Percentiles rank a stretch among this genome's conserved stretches.
Conservation (phyloP, 148 eudicot species). For the Persicaria tinctoria region DNA sequence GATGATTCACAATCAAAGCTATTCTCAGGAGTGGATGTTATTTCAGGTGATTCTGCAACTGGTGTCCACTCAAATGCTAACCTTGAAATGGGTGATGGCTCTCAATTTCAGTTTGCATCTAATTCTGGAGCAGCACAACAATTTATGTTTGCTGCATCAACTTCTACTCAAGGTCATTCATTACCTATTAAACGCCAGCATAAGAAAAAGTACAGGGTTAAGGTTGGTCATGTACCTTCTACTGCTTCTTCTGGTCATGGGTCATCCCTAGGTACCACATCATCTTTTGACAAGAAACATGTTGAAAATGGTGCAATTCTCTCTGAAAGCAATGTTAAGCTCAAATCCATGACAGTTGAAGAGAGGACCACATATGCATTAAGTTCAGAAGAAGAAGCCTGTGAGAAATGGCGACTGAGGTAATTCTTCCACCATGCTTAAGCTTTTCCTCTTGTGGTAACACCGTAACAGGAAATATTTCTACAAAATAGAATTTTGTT, state of each 20-base stretch:
- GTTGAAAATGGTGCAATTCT: conserved; percentile 17
- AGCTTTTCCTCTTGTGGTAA: neutral
- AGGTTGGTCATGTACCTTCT: conserved; percentile 32
- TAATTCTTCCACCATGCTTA: conserved; percentile 17
- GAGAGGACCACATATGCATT: conserved; percentile 18
- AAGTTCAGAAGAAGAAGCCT: conserved; percentile 39
- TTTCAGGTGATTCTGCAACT: conserved; percentile 18
- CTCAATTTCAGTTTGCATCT: conserved; percentile 20
- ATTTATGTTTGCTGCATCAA: conserved; percentile 33
- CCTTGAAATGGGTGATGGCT: conserved; percentile 17
- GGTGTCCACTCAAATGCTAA: conserved; percentile 16
- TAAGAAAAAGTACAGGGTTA: conserved; percentile 56
- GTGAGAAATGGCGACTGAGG: conserved; percentile 88
- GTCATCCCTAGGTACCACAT: conserved; percentile 23
- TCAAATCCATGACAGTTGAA: conserved; percentile 25
- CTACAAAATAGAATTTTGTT: neutral
- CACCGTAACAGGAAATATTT: neutral
- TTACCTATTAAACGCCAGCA: conserved; percentile 35
- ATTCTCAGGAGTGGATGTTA: conserved; percentile 9
- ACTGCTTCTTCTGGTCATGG: conserved; percentile 17
- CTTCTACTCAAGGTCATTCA: conserved; percentile 30
- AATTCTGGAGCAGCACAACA: conserved; percentile 19
- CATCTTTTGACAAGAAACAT: conserved; percentile 17
- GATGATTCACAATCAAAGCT: conserved; percentile 24
- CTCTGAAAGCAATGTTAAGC: conserved; percentile 23